Evolutionary conservation across 371 early-diverging fungal genomes (phyloP).

Genomic region (Fennellomyces sp.): DNA sequence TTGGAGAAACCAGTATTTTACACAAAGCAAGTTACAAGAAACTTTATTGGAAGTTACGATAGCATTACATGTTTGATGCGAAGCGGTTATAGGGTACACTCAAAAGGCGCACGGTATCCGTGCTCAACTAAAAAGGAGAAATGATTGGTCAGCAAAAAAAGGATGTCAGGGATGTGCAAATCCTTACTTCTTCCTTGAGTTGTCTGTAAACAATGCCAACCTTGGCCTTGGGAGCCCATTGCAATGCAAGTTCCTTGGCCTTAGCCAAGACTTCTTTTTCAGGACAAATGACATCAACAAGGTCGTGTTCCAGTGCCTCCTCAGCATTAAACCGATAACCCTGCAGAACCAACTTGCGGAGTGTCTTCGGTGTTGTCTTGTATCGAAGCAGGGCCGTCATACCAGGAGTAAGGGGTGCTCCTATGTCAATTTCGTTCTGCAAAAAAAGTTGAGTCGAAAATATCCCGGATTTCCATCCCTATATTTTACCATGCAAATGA

Average conservation of each 20-base stretch:
- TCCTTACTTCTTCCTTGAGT: slow-evolving; percentile 45
- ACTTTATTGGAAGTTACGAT: too few species aligned
- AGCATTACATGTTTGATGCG: slow-evolving; percentile 30
- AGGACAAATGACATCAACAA: slow-evolving; percentile 64
- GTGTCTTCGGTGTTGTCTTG: slow-evolving; percentile 57
- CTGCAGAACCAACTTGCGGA: slow-evolving; percentile 69
- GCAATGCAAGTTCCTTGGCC: slow-evolving; percentile 59
- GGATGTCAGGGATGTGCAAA: neutral
- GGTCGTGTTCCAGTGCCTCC: slow-evolving; percentile 60
- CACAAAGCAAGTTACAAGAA: too few species aligned
- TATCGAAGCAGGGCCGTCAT: slow-evolving; percentile 69
- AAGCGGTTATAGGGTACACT: slow-evolving; percentile 19
- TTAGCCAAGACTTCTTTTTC: slow-evolving; percentile 50
- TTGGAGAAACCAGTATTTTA: too few species aligned
- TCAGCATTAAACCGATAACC: slow-evolving; percentile 67
- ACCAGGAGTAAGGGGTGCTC: slow-evolving; percentile 68
- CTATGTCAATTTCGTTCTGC: slow-evolving; percentile 81
- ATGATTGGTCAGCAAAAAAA: neutral
- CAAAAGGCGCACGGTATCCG: slow-evolving; percentile 8
- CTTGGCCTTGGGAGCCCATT: slow-evolving; percentile 60
- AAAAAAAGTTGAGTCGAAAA: neutral
- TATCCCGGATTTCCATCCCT: neutral
- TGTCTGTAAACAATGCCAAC: slow-evolving; percentile 44
- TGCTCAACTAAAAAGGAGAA: neutral
- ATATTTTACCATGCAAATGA: slow-evolving; percentile 65